These are phyloP conservation scores for Coniochaeta ligniaria DNA, from an alignment of 2,329 filamentous ascomycete species.

Conservation along the genomic window DNA sequence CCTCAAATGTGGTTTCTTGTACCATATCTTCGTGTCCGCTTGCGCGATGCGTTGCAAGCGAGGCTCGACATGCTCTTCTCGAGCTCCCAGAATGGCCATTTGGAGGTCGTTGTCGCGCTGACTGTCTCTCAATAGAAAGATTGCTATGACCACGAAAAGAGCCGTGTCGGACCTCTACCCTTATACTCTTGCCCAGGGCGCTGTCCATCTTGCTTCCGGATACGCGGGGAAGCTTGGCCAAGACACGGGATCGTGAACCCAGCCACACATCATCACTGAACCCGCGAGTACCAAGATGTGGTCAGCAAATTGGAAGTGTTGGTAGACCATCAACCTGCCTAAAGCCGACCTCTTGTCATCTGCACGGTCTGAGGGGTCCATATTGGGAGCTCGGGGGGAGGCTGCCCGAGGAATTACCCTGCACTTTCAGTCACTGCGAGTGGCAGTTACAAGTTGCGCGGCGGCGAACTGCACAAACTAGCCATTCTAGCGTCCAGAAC, in stretches of 20 bases:
- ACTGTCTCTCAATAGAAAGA: neutral
- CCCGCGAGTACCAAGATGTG: neutral
- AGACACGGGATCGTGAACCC: neutral
- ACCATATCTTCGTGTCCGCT: conserved; percentile 22
- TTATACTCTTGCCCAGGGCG: neutral
- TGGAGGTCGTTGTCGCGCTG: neutral
- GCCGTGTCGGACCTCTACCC: neutral
- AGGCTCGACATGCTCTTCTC: conserved; percentile 26
- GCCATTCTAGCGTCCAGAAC: neutral
- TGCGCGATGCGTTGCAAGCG: conserved; percentile 18
- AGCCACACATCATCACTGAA: neutral
- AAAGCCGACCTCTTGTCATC: neutral
- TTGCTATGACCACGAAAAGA: no score
- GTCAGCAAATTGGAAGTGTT: neutral
- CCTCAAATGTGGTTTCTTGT: conserved; percentile 30
- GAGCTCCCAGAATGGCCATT: conserved; percentile 21
- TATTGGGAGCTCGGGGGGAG: neutral
- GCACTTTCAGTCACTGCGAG: neutral
- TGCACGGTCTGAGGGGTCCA: neutral
- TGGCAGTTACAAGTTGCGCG: neutral
- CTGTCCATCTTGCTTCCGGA: neutral
- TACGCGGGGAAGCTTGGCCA: neutral
- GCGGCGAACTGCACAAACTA: neutral
- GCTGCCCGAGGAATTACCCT: neutral
- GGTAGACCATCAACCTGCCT: neutral